Evolutionary conservation across 1,284 basidiomycete species (phyloP), one percentile per base, ranked within the genome.

Genomic region (Hortiboletus rubellus): DNA sequence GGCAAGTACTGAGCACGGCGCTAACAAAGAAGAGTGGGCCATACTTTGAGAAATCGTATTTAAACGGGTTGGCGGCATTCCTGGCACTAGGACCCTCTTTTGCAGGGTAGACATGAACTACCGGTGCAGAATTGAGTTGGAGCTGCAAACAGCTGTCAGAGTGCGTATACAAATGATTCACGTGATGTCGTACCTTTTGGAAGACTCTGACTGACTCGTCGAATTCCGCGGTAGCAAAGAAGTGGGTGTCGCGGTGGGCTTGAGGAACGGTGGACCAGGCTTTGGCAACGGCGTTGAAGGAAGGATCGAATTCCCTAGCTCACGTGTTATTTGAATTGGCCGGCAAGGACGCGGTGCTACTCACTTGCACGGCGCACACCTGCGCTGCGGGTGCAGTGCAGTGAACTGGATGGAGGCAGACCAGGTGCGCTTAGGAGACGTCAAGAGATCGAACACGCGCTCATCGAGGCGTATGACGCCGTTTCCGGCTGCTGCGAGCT

Each of bases 171-270:
- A 31, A 46, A 43, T 11, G 45, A 8, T 24, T 27, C 44, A 15
- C 10, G 41, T 7, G 7, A 24, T n/a, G 12, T n/a, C 41, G 17
- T 59, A 92, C 93, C 77, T 86, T 86, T 75, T 91, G 85, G 76
- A 95, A 98, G 38, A 94, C 80, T 4, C 77, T 74, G 55, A 84
- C 82, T 3, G 84, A 87, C 42, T 91, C 80, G 62, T 89, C 83
- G 70, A 96, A 97, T 73, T 98, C 95, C 38, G 94, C 76, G n/a
- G 86, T 87, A 14, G 86, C 95, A 68, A 97, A 98, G 82, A 97
- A 94, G 72, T 96, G 93, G 57, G 80, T 76, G 71, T 93, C 80
- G 44, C 89, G 82, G 37, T 87, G 75, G n/a, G 77, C 77, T 53
- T 79, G 70, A 14, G 89, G 75, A 18, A 81, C 80, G 31, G 78